Evolutionary conservation across 306 rosid genomes (phyloP), one percentile per base, ranked within the genome.

Genomic region (Gleditsia sinensis): DNA sequence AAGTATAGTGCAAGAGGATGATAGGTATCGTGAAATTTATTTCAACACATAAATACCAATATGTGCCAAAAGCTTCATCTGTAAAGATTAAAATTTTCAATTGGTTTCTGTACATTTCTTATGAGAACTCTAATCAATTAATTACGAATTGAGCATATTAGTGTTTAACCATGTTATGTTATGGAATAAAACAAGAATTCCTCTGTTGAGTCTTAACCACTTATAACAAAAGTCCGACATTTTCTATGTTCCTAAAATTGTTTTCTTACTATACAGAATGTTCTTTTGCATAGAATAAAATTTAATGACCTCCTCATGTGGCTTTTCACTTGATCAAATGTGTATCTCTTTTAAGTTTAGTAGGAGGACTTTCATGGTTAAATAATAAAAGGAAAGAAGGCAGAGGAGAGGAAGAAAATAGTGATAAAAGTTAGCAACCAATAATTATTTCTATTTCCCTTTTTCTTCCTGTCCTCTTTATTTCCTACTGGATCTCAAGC

Each of bases 391-490:
- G 17, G 67, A 40, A 63, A 63, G 42, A 32, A 53, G 21, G 67
- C 51, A 16, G 57, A 63, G 36, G 19, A 43, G 37, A 63, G 40
- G 33, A 27, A 10, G 39, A 48, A 28, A 78, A 32, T 17, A n/a
- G 27, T 23, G 55, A 28, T 39, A 7, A 24, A 62, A 23, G 37
- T 71, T 71, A 33, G 20, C 67, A 72, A 56, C 56, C 3, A 9
- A 40, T 19, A 46, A 58, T 48, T 27, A 39, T 67, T 57, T 46
- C 20, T 30, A 14, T 62, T 57, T 68, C 34, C 27, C 36, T 46
- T 57, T 79, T 37, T 51, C 50, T 58, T 73, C 8, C 10, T 16
- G 23, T 67, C 32, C 21, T 60, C 80, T 60, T 43, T 53, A 25
- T 60, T 74, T 61, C 43, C 61, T 63, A 67, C 62, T 74, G 49